These are phyloP conservation scores for Corchorus olitorius DNA, from an alignment of 345 rosid species.

Conservation along the genomic window DNA sequence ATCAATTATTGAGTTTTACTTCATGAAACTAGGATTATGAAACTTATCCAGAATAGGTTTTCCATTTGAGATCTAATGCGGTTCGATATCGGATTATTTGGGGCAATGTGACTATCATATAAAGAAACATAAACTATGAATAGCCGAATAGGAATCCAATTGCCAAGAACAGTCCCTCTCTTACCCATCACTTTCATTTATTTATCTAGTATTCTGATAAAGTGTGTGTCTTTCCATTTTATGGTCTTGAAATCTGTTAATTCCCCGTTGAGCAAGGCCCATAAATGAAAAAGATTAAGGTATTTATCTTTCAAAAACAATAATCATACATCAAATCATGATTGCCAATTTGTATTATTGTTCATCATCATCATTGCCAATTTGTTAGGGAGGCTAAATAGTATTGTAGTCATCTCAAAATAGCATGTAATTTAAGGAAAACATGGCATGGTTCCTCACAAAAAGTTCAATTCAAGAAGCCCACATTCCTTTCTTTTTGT, in stretches of 20 bases:
- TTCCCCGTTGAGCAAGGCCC: neutral
- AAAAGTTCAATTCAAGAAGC: neutral
- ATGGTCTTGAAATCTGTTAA: neutral
- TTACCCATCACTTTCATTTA: neutral
- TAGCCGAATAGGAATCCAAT: neutral
- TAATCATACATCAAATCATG: neutral
- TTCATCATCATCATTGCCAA: neutral
- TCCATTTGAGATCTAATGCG: too few species aligned
- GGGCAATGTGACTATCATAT: too few species aligned
- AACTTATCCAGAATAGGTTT: too few species aligned
- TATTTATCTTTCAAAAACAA: neutral
- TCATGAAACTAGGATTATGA: too few species aligned
- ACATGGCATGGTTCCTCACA: too few species aligned
- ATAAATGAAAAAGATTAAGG: neutral
- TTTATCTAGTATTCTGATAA: neutral
- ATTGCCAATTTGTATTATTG: too few species aligned
- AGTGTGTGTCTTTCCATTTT: too few species aligned
- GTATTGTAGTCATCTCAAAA: too few species aligned
- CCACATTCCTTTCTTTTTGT: neutral
- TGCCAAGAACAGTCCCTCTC: neutral
- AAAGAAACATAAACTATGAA: too few species aligned
- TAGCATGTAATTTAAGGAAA: too few species aligned
- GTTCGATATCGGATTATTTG: too few species aligned
- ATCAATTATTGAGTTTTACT: too few species aligned
- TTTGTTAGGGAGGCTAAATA: neutral